Percentiles rank a stretch among this genome's conserved stretches.
phyloP scores from a whole-genome alignment of 805 yeast species.

The Debaryomyces maramus region DNA sequence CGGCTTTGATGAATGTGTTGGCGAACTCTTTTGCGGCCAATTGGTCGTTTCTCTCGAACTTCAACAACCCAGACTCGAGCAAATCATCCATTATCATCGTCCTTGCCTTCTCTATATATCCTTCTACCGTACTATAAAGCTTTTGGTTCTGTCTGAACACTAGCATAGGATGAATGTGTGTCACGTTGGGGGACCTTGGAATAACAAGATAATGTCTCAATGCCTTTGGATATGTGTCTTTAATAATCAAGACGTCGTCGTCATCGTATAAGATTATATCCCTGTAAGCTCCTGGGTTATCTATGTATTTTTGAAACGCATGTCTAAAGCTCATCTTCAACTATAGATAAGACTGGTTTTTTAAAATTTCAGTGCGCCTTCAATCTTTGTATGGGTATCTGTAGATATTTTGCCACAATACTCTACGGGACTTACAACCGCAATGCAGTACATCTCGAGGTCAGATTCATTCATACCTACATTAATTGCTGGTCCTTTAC shows the following conservation, averaged over 20 bases:
- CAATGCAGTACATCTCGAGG: too few species aligned
- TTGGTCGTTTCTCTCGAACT: conserved; percentile 9
- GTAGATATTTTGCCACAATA: too few species aligned
- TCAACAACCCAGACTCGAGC: conserved; percentile 16
- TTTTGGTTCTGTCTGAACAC: conserved; percentile 40
- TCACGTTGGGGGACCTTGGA: conserved; percentile 47
- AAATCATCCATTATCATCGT: conserved; percentile 30
- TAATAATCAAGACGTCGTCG: conserved; percentile 53
- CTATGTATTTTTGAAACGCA: conserved; percentile 51
- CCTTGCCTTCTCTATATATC: conserved; percentile 40
- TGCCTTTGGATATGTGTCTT: conserved; percentile 66
- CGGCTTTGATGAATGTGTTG: conserved; percentile 44
- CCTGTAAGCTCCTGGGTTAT: conserved; percentile 40
- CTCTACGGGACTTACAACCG: too few species aligned
- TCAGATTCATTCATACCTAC: too few species aligned
- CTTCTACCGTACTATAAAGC: conserved; percentile 25
- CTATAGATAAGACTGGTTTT: too few species aligned
- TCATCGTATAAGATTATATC: conserved; percentile 48
- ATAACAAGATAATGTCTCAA: conserved; percentile 58
- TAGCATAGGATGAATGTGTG: conserved; percentile 51
- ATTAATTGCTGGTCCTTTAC: too few species aligned
- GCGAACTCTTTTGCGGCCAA: conserved; percentile 16
- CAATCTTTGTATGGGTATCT: too few species aligned
- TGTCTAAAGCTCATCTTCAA: conserved; percentile 46
- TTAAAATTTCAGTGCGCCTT: too few species aligned